Conservation (phyloP, 495 filamentous ascomycete genomes). For the Penicillium ucsense region DNA sequence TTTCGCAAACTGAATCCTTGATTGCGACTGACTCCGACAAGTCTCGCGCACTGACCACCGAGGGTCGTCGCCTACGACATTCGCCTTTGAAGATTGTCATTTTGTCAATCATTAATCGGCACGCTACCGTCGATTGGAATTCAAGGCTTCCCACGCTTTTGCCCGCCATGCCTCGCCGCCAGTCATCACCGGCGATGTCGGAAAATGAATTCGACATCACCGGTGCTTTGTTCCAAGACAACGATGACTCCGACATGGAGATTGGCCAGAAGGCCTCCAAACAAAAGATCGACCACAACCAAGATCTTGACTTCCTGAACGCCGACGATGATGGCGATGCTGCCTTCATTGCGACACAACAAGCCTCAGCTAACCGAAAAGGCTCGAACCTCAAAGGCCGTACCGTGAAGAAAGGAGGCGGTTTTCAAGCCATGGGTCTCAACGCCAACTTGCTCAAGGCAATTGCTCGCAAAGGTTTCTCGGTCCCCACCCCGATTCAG, state of each 20-base stretch:
- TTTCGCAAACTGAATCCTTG: too few species aligned
- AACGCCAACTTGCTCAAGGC: slow-evolving; percentile 74
- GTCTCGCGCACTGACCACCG: too few species aligned
- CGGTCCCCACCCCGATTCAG: slow-evolving; percentile 93
- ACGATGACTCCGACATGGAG: slow-evolving; percentile 41
- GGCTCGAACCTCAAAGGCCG: slow-evolving; percentile 70
- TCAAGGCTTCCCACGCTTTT: not conserved
- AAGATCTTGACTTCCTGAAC: slow-evolving; percentile 37
- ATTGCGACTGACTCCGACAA: too few species aligned
- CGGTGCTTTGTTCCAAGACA: slow-evolving; percentile 59
- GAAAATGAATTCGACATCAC: slow-evolving; percentile 91
- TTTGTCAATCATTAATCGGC: too few species aligned
- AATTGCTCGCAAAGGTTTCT: slow-evolving; percentile 87
- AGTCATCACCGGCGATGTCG: slow-evolving; percentile 71
- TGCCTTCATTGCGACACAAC: slow-evolving; percentile 77
- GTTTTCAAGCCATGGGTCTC: slow-evolving; percentile 95
- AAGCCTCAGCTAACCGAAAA: slow-evolving; percentile 81
- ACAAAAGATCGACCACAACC: slow-evolving; percentile 24
- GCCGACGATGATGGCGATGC: slow-evolving; percentile 62
- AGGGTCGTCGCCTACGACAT: too few species aligned
- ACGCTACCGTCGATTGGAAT: too few species aligned
- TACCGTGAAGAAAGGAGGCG: slow-evolving; percentile 84
- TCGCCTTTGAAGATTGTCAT: too few species aligned
- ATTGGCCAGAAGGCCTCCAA: slow-evolving; percentile 14
- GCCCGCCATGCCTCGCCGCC: slow-evolving; percentile 46